A percentile compares a stretch with the other conserved stretches of the same genome.
Evolutionary conservation across 2,329 filamentous ascomycete species (phyloP).

Genomic region (Hawksworthiomyces lignivorus): DNA sequence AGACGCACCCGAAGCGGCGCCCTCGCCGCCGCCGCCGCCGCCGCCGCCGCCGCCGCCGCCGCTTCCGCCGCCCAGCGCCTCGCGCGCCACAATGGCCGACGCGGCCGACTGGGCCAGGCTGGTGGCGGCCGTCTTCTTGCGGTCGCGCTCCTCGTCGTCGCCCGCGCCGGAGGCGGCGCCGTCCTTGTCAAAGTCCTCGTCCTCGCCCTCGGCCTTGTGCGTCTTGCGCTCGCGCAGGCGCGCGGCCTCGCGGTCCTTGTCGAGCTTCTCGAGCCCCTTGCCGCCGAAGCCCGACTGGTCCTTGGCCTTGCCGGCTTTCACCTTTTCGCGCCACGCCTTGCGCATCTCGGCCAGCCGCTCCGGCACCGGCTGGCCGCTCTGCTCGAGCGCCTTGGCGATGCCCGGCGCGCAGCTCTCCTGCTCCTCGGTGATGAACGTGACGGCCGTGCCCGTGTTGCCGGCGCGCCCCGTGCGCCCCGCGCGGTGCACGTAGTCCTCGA

Average conservation of each 20-base stretch:
- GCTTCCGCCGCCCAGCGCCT: conserved; percentile 34
- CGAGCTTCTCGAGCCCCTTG: conserved; percentile 84
- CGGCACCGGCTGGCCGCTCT: conserved; percentile 79
- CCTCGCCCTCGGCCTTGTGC: conserved; percentile 79
- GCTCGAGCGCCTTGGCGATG: conserved; percentile 83
- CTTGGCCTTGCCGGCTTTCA: conserved; percentile 87
- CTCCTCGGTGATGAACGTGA: conserved; percentile 87
- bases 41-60: conserved; percentile 19
- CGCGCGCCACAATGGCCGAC: conserved; percentile 48
- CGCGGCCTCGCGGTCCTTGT: conserved; percentile 82
- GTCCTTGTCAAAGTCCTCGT: conserved; percentile 67
- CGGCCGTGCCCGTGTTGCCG: conserved; percentile 87
- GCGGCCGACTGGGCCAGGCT: conserved; percentile 56
- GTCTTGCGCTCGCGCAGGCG: conserved; percentile 80
- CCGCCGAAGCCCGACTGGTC: conserved; percentile 87
- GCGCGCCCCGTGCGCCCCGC: conserved; percentile 90
- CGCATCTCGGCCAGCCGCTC: conserved; percentile 58
- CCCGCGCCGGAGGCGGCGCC: too few species aligned
- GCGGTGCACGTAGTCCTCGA: conserved; percentile 95
- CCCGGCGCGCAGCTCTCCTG: conserved; percentile 87
- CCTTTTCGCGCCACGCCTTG: conserved; percentile 75
- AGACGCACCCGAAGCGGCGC: conserved; percentile 19
- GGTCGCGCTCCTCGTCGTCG: conserved; percentile 63
- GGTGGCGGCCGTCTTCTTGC: conserved; percentile 61
- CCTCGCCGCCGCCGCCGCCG: neutral